phyloP scores from a whole-genome alignment of 257 asterid genomes.

The Ilex asprella region DNA sequence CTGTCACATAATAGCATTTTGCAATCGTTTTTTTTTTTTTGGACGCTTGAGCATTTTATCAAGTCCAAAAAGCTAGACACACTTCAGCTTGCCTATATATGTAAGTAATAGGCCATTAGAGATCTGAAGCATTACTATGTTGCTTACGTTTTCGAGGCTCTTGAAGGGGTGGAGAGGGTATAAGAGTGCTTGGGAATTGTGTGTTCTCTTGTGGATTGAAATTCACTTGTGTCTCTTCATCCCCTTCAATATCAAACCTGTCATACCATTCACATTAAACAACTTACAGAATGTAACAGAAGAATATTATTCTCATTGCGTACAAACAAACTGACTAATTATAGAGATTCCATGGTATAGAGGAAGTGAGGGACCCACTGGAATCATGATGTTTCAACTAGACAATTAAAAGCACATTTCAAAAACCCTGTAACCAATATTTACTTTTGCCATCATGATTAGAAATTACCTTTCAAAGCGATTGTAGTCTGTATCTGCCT shows the following conservation, averaged over 20 bases:
- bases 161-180: slow-evolving; percentile 65
- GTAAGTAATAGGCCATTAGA: too few species aligned
- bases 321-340: slow-evolving; percentile 6
- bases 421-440: neutral
- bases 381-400: too few species aligned
- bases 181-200: slow-evolving; percentile 42
- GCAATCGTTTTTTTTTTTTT: too few species aligned
- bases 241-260: slow-evolving; percentile 88
- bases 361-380: neutral
- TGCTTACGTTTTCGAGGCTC: slow-evolving; percentile 42
- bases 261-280: slow-evolving; percentile 12
- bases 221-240: slow-evolving; percentile 52
- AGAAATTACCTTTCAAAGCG: slow-evolving; percentile 67
- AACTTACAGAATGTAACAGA: slow-evolving; percentile 6
- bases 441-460: neutral
- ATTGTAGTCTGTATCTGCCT: slow-evolving; percentile 45
- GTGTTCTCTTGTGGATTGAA: slow-evolving; percentile 46
- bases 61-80: too few species aligned
- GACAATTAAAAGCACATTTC: neutral
- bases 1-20: too few species aligned
- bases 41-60: too few species aligned
- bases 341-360: neutral
- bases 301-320: slow-evolving; percentile 2
- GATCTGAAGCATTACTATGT: neutral
- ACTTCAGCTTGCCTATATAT: too few species aligned